Conservation (phyloP, 108 stramenopile genomes). For the Nitzschia sp. region DNA sequence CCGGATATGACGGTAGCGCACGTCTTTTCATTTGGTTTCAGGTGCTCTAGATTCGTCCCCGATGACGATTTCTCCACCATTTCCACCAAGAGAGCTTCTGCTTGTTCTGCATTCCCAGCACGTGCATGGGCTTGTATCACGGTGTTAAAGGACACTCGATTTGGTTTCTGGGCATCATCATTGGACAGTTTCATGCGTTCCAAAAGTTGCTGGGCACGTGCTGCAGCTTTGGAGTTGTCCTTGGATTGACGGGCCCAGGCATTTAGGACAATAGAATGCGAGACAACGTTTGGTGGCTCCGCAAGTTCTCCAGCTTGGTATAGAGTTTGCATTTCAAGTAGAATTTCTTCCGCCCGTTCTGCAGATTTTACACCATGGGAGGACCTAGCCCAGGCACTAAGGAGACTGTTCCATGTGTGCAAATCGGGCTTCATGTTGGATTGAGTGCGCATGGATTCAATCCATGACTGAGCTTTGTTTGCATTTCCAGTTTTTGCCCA, state of each 20-base stretch:
- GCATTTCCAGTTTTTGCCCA: conserved; percentile 34
- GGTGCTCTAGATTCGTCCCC: neutral
- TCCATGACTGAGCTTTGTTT: conserved; percentile 22
- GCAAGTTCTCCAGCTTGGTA: conserved; percentile 15
- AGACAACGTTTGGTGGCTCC: conserved; percentile 52
- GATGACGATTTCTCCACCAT: conserved; percentile 19
- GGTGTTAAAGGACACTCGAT: conserved; percentile 70
- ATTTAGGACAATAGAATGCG: conserved; percentile 70
- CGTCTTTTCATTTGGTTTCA: conserved; percentile 18
- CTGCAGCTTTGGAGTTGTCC: conserved; percentile 30
- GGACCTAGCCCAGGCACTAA: conserved; percentile 16
- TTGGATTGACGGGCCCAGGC: conserved; percentile 51
- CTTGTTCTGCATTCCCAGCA: conserved; percentile 20
- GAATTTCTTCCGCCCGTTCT: conserved; percentile 26
- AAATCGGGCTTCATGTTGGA: conserved; percentile 14
- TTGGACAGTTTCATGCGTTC: conserved; percentile 32
- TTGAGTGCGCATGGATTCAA: conserved; percentile 21
- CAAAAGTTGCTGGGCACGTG: conserved; percentile 60
- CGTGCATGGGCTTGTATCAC: conserved; percentile 50
- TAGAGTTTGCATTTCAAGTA: conserved; percentile 24
- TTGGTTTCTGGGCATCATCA: conserved; percentile 21
- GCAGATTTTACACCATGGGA: conserved; percentile 10
- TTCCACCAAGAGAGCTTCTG: conserved; percentile 37
- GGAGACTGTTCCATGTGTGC: conserved; percentile 21
- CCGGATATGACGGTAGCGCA: conserved; percentile 41